Evolutionary conservation across 164 flowering plant species (phyloP).

Genomic region (Sedum album): DNA sequence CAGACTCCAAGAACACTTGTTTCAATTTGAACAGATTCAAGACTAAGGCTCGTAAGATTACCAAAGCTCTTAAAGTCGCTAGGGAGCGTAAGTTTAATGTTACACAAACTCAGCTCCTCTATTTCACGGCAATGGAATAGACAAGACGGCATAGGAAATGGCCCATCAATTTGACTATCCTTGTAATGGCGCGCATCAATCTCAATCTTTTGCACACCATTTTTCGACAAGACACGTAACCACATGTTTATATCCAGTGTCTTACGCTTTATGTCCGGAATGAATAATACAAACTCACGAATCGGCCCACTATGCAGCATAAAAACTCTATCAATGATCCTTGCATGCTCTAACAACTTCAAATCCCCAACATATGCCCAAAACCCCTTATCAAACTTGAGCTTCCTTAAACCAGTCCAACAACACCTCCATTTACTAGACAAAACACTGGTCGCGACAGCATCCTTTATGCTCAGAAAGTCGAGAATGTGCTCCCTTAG

Average conservation of each 20-base stretch:
- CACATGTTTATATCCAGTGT: background rate
- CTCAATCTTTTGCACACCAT: background rate
- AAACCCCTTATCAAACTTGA: background rate
- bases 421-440: constrained; percentile 5
- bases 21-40: background rate
- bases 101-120: background rate
- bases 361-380: background rate
- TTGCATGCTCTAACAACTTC: background rate
- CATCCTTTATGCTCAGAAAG: background rate
- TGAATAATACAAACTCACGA: background rate
- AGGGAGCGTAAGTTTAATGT: background rate
- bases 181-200: background rate
- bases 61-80: background rate
- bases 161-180: background rate
- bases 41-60: background rate
- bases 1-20: background rate
- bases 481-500: constrained; percentile 3
- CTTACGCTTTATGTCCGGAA: background rate
- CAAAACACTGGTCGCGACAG: background rate
- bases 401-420: constrained; percentile 1
- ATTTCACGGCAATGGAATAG: background rate
- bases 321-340: background rate
- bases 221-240: background rate
- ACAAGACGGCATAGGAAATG: background rate
- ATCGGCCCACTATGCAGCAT: background rate